Percentiles rank a stretch among this genome's conserved stretches.
Conservation (phyloP, 2,329 filamentous ascomycete species). For the Orbilia oligospora region DNA sequence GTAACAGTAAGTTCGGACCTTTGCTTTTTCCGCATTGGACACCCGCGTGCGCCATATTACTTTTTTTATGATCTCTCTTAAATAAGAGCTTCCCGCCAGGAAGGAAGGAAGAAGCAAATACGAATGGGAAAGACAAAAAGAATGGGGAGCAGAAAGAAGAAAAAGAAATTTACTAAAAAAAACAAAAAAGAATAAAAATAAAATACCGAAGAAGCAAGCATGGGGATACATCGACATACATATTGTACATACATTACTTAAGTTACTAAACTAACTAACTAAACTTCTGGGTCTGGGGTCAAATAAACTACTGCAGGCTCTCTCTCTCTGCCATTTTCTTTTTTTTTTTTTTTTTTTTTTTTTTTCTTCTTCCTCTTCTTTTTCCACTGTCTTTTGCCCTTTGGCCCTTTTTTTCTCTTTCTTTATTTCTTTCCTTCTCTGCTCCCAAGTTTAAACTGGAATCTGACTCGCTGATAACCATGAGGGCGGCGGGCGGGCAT, state of each 20-base stretch:
- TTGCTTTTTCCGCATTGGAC: conserved; percentile 56
- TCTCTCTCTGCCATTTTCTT: conserved; percentile 23
- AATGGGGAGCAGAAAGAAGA: conserved; percentile 3
- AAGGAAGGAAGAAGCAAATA: conserved; percentile 7
- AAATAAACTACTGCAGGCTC: conserved; percentile 60
- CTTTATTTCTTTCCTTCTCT: conserved; percentile 1
- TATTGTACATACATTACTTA: too few species aligned
- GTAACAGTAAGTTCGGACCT: conserved; percentile 33
- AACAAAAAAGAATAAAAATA: conserved; percentile 19
- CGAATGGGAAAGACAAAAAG: conserved; percentile 5
- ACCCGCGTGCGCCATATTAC: conserved; percentile 59
- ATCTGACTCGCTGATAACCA: conserved; percentile 60
- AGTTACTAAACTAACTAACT: not conserved
- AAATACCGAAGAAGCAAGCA: conserved; percentile 27
- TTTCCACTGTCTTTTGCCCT: too few species aligned
- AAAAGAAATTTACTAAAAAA: not conserved
- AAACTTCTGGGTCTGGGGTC: conserved; percentile 46
- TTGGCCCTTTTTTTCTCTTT: not conserved
- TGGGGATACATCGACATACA: not conserved
- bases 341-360: conserved; percentile 13
- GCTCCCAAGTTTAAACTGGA: conserved; percentile 34
- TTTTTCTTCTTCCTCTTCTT: conserved; percentile 1
- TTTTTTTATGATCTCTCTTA: conserved; percentile 43
- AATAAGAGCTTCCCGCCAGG: conserved; percentile 57
- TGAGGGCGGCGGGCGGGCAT: conserved; percentile 14